Evolutionary conservation across 805 yeast genomes (phyloP), one percentile per base, ranked within the genome.

Genomic region (Cyberlindnera suaveolens): DNA sequence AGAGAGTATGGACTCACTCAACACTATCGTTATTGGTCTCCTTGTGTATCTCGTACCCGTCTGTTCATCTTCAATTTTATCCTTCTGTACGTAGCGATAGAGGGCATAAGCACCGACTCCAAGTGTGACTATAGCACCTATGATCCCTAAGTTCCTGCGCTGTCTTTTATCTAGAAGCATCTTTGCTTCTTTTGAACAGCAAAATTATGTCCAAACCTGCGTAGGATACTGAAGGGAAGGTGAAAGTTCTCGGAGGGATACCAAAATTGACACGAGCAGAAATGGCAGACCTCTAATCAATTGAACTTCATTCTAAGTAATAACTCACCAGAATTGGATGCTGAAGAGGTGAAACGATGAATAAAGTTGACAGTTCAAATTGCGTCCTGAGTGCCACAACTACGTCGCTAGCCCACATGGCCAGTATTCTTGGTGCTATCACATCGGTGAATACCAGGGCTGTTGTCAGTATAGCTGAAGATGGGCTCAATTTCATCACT

Each of bases 401-500:
- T 0, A 64, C 66, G 5, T 66, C 71, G 31, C 54, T 74, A 16
- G 59, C 65, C 9, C 78, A 76, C 45, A 66, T 76, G 6, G 63
- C 75, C 1, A 65, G 68, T 3, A 72, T 77, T 5, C 57, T 76
- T 35, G 61, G 61, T 31, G 66, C 78, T 18, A 52, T 75, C 3
- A 56, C 67, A 4, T 60, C 69, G 2, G 67, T 72, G 33, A 69
- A 72, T 9, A 52, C 58, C 17, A 61, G 64, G 35, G 74, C 68
- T 13, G 47, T 68, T 15, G 58, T 75, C n/a, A 61, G 59, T 13
- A 70, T 78, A 36, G 72, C 74, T 16, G 54, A 61, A 2, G 75
- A 75, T 37, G 85, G 84, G 0, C 49, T 80, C 11, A 67, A 72
- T 23, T 73, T 80, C 55, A 67, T 70, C 11, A 68, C 77, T 5